These are phyloP conservation scores for Coelastrella sp. DNA, from an alignment of 139 green algal species.

Conservation along the genomic window DNA sequence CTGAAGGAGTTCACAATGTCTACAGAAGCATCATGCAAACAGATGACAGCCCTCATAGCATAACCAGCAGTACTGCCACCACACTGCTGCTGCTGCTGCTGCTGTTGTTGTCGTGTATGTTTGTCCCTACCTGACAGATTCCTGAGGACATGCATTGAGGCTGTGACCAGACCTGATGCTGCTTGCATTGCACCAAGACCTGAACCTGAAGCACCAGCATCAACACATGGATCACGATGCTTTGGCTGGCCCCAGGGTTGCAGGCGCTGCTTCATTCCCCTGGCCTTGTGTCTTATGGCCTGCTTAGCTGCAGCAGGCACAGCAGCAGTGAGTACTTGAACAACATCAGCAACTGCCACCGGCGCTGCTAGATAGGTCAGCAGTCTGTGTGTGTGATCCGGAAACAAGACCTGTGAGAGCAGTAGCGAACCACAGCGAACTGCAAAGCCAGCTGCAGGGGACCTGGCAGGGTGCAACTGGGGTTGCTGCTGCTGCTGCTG, in stretches of 20 bases:
- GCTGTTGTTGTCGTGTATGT: too few relatives aligned
- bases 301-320: not conserved
- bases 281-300: not conserved
- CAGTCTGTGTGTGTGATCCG: not conserved
- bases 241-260: not conserved
- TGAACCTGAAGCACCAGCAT: not conserved
- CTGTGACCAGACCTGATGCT: not conserved
- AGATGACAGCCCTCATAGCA: too few relatives aligned
- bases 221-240: not conserved
- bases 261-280: not conserved
- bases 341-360: slow-evolving; percentile 27
- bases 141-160: slow-evolving; percentile 6
- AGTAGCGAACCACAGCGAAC: slow-evolving; percentile 5
- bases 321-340: not conserved
- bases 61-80: too few relatives aligned
- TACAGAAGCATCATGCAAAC: too few relatives aligned
- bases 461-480: slow-evolving; percentile 25
- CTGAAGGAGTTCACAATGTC: too few relatives aligned
- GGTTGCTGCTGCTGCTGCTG: not conserved
- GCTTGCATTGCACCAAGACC: not conserved
- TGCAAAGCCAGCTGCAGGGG: not conserved
- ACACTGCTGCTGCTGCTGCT: too few relatives aligned
- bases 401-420: slow-evolving; percentile 35
- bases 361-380: slow-evolving; percentile 26
- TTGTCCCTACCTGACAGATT: slow-evolving; percentile 29